Percentiles rank a stretch among this genome's conserved stretches.
These are phyloP conservation scores for Talaromyces liani DNA, from an alignment of 495 filamentous ascomycete species.

Conservation along the genomic window DNA sequence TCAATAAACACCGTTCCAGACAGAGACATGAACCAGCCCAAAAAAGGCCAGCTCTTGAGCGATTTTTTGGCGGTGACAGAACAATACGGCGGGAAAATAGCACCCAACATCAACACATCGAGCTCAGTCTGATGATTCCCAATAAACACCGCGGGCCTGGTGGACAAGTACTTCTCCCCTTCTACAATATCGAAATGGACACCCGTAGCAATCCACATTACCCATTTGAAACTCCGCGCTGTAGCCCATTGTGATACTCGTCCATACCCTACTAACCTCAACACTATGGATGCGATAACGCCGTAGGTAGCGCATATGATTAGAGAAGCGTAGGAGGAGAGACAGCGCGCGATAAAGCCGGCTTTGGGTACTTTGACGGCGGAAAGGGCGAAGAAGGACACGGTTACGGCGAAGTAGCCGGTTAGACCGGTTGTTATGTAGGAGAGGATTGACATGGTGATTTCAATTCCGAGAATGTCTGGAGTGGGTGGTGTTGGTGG, in stretches of 20 bases:
- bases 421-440: constrained; percentile 44
- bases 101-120: constrained; percentile 84
- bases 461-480: background rate
- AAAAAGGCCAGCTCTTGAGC: constrained; percentile 70
- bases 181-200: constrained; percentile 71
- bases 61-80: constrained; percentile 89
- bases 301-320: constrained; percentile 65
- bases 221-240: constrained; percentile 71
- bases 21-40: constrained; percentile 95
- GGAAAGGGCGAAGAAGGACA: constrained; percentile 51
- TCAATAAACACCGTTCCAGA: constrained; percentile 93
- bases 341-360: constrained; percentile 62
- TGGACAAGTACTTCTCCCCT: constrained; percentile 55
- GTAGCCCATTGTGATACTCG: constrained; percentile 81
- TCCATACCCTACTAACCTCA: constrained; percentile 63
- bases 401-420: constrained; percentile 46
- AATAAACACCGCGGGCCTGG: constrained; percentile 82
- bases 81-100: constrained; percentile 83
- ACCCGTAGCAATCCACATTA: constrained; percentile 69
- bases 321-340: constrained; percentile 65
- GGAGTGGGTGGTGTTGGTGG: too few relatives aligned
- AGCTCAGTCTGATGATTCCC: constrained; percentile 94
- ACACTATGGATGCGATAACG: constrained; percentile 60
- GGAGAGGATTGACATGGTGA: constrained; percentile 34
- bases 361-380: constrained; percentile 46